Base-by-base conservation (phyloP, 768 basidiomycete species). In the Filobasidium wieringae region DNA sequence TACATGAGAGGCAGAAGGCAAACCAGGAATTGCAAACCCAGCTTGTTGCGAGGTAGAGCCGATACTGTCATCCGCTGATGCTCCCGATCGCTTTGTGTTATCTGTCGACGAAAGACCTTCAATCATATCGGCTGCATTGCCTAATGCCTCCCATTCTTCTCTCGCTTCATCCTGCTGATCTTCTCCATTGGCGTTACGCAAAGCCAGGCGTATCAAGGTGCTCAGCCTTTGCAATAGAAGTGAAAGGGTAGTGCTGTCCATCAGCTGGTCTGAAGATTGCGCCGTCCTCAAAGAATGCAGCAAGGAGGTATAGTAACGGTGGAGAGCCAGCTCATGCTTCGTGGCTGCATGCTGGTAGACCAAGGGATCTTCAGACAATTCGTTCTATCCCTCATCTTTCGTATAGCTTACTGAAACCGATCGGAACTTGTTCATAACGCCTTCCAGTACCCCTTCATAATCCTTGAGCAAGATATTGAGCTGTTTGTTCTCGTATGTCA, bases 401-500 rank as follows among this genome's bases (percentile, higher is more conserved):
- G 11, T 2, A 47, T 47, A 19, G 79, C 88, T 67, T 66, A 93
- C 91, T 12, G 88, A 84, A 68, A 96, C 86, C 58, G 84, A 85
- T 59, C 92, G 80, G 72, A 97, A 96, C 75, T 96, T 96, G 52
- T 83, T 76, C 95, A 99, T 97, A 70, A 97, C 87, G 29, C 84
- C 91, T 66, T 96, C 92, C 78, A 99, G 80, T 2, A 92, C 95
- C 54, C 79, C 78, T 72, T 97, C 92, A 70, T 97, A 93, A 73
- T 99, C 95, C 68, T 91, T 92, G 57, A 97, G 77, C 27, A 99
- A 78, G 27, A 82, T 66, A 63, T 84, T 85, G 30, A 97, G 80
- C 69, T 97, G 93, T 72, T 88, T 91, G 78, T 99, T 97, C 75
- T 99, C 95, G 61, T 96, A 85, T 50, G 87, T 77, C 1, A 99